These are phyloP conservation scores for Saccharomyces eubayanus DNA, from an alignment of 805 yeast species.

Conservation along the genomic window DNA sequence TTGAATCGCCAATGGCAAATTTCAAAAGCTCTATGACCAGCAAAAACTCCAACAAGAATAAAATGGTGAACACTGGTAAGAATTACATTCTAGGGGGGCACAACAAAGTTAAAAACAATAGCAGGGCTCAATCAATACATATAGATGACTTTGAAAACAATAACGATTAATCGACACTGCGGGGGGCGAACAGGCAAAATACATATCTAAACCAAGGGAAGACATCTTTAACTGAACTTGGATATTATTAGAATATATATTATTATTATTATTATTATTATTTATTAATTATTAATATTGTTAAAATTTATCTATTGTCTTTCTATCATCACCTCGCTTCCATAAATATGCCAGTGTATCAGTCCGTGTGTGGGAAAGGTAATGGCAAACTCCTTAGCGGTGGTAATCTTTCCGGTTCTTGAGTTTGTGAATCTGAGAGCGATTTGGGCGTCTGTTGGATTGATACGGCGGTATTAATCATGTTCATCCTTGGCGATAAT, in stretches of 20 bases:
- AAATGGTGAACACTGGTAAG: slow-evolving; percentile 28
- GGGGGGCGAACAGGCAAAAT: neutral
- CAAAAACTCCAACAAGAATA: slow-evolving; percentile 9
- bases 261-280: neutral
- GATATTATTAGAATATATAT: neutral
- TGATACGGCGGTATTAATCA: neutral
- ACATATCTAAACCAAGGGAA: neutral
- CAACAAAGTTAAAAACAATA: slow-evolving; percentile 22
- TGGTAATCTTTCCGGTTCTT: slow-evolving; percentile 15
- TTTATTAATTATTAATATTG: neutral
- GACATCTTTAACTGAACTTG: neutral
- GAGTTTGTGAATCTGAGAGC: slow-evolving; percentile 3
- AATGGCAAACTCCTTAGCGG: slow-evolving; percentile 28
- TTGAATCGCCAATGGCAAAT: slow-evolving; percentile 9
- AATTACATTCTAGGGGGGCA: slow-evolving; percentile 31
- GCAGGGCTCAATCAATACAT: slow-evolving; percentile 30
- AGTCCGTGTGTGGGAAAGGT: slow-evolving; percentile 20
- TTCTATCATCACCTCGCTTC: neutral
- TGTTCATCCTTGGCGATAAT: slow-evolving; percentile 6
- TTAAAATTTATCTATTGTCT: neutral
- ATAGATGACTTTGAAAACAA: slow-evolving; percentile 24
- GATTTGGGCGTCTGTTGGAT: neutral
- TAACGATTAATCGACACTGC: neutral
- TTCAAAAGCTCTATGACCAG: neutral
- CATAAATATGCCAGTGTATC: neutral